Base-by-base conservation (phyloP, 495 filamentous ascomycete genomes). In the Baudoinia panamericana region DNA sequence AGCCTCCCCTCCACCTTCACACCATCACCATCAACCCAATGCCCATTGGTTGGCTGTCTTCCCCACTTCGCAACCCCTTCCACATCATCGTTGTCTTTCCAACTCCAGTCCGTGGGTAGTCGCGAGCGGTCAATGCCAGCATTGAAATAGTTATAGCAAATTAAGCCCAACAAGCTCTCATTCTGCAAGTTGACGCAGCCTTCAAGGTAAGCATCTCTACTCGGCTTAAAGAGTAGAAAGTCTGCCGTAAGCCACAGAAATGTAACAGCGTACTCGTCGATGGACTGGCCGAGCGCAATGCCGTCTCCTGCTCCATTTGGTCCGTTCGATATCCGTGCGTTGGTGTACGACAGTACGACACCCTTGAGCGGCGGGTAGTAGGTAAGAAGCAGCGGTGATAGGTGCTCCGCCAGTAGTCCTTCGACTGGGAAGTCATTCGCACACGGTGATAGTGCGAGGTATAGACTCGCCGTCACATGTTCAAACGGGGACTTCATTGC, bases 131-230 rank as follows among this genome's bases (percentile, higher is more conserved):
- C 73, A 35, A 88, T 76, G 28, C 70, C 75, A 1, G 80, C 79
- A 45, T 75, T 79, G 66, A 86, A 84, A 13, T 82, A 61, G 57
- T 88, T 88, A 50, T 75, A 73, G 11, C 75, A 78, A 2, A 84
- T 64, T 3, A 84, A 60, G 17, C 78, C 78, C 1, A 88, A 52
- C 53, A 84, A 77, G 7, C 74, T 73, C 42, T 80, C 72, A n/a
- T 74, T 79, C 53, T 81, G 76, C 24, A 84, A 60, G 47, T 80
- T 83, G 22, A 85, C 69, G 56, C 65, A 75, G 10, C 76, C 82
- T 37, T 80, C 71, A 18, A 86, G 58, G 24, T 55, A 60, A 19
- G 64, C 63, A 12, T 73, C 73, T 43, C 65, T 70, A 48, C 64
- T 56, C 1, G 82, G 82, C 33, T 64, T 65, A 56, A 82, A 79